Base-by-base conservation (phyloP, 2,329 filamentous ascomycete genomes). In the Knufia petricola region DNA sequence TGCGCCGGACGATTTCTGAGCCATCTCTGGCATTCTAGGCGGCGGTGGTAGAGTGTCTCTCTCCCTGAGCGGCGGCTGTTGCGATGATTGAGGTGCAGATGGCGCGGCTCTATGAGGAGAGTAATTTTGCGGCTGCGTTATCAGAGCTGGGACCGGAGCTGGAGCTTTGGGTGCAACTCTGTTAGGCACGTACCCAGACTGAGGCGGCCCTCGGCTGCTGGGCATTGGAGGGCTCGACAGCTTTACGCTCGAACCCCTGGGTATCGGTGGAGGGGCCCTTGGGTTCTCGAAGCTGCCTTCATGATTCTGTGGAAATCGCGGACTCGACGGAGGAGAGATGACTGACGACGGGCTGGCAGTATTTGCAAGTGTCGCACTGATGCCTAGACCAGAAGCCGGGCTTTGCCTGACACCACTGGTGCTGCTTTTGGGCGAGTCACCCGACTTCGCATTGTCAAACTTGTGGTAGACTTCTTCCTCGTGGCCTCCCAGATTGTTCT, bases 221-320 rank as follows among this genome's bases (percentile, higher is more conserved):
- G 63, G 66, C 51, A 59, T 62, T 32, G 66, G 69, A 50, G 63
- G 69, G 50, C 66, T 68, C 50, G 74, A 69, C 42, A 30, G 26
- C 13, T 72, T 73, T 39, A 59, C 60, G 34, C 67, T 65, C 30
- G 61, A 59, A 46, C 61, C 65, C 28, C 77, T 64, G 50, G 90
- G 89, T 52, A 95, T 85, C 9, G 90, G 92, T 55, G 92, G 92
- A 32, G 92, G 86, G 15, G 90, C 86, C 62, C 92, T 80, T 42
- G 92, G 92, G 63, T 98, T 96, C 70, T 96, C 92, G 68, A 96
- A 98, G 72, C 87, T 96, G 63, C 87, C 85, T 75, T 88, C 83
- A 69, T 87, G 80, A 68, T 90, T 89, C 64, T 86, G 80, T 48
- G 88, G 89, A 71, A 94, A 94, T 64, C 87, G 80, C 52, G 87